Percentiles rank a stretch among this genome's conserved stretches.
Conservation (phyloP, 2,329 filamentous ascomycete species). For the Pseudogymnoascus sp. region DNA sequence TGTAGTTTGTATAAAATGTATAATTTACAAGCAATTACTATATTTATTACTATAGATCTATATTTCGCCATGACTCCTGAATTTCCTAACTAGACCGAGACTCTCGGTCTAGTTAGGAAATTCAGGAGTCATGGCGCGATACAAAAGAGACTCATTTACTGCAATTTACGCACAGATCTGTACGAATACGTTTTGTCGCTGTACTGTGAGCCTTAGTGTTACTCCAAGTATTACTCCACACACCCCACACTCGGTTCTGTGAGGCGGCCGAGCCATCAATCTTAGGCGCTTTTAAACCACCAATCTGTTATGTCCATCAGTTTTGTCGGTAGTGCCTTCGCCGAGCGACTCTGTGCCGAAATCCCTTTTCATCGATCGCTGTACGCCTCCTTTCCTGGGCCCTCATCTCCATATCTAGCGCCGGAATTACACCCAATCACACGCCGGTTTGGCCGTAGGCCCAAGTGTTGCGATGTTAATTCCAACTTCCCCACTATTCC, state of each 20-base stretch:
- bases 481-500: background rate
- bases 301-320: background rate
- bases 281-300: background rate
- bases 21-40: no score
- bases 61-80: no score
- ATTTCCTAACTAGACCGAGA: no score
- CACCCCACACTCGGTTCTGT: background rate
- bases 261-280: background rate
- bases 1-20: no score
- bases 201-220: background rate
- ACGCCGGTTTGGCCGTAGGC: background rate
- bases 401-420: background rate
- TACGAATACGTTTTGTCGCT: no score
- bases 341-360: background rate
- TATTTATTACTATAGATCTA: no score
- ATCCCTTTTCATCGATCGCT: background rate
- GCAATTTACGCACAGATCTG: no score
- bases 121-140: no score
- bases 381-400: background rate
- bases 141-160: no score
- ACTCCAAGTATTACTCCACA: background rate
- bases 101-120: no score
- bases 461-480: background rate
- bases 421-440: background rate
- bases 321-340: background rate